A percentile compares a stretch with the other conserved stretches of the same genome.
Evolutionary conservation across 345 rosid genomes (phyloP).

Genomic region (Combretum micranthum): DNA sequence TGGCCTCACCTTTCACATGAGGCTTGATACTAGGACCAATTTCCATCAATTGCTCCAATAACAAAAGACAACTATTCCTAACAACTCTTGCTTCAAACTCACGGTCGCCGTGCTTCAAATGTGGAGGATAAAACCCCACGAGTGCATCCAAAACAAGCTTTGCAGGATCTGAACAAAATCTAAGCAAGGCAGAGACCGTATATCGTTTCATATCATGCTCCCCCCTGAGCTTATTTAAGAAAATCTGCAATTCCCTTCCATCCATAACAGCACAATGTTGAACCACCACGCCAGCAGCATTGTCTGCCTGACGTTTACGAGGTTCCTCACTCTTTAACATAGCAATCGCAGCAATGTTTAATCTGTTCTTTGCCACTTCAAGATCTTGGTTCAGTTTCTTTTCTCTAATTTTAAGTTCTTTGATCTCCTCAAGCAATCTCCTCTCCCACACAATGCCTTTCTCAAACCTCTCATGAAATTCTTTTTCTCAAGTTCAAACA

Average conservation of each 20-base stretch:
- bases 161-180: constrained; percentile 39
- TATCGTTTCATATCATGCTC: constrained; percentile 19
- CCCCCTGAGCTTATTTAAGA: constrained; percentile 35
- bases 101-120: constrained; percentile 16
- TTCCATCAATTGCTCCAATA: constrained; percentile 42
- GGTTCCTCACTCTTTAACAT: no score
- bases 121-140: constrained; percentile 36
- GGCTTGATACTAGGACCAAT: constrained; percentile 24
- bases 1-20: constrained; percentile 30
- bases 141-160: constrained; percentile 55
- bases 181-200: constrained; percentile 18
- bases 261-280: constrained; percentile 11
- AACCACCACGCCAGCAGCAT: background rate
- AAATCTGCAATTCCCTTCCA: constrained; percentile 39
- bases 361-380: constrained; percentile 8
- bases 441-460: constrained; percentile 4
- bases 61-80: constrained; percentile 33
- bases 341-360: background rate
- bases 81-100: constrained; percentile 25
- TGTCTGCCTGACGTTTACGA: no score
- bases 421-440: constrained; percentile 12
- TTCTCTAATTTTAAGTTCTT: constrained; percentile 24
- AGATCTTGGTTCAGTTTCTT: constrained; percentile 9
- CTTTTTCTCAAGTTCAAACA: constrained; percentile 11
- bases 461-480: constrained; percentile 8